Percentiles rank a stretch among this genome's conserved stretches.
Evolutionary conservation across 495 filamentous ascomycete species (phyloP).

Genomic region (Neohortaea acidophila): DNA sequence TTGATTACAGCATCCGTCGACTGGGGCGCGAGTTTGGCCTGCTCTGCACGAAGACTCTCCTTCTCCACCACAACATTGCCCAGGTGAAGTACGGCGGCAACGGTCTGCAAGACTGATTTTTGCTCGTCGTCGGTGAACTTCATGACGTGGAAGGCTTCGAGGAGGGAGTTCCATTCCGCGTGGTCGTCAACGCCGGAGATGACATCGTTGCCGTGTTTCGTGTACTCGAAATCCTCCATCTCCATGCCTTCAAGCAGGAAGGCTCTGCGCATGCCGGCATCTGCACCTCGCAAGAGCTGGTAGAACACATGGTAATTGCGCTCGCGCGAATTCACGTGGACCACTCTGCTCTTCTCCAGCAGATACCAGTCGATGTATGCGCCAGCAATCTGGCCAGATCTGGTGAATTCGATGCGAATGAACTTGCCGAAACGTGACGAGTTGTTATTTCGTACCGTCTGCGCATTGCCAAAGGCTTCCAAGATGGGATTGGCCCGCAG

Average conservation of each 20-base stretch:
- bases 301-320: constrained; percentile 98
- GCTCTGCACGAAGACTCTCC: constrained; percentile 79
- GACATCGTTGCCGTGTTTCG: constrained; percentile 71
- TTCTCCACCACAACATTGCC: constrained; percentile 82
- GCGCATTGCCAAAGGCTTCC: constrained; percentile 95
- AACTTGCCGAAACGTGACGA: constrained; percentile 99
- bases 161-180: constrained; percentile 76
- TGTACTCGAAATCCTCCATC: constrained; percentile 83
- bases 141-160: constrained; percentile 93
- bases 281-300: constrained; percentile 77
- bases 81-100: constrained; percentile 83
- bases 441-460: constrained; percentile 96
- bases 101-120: constrained; percentile 61
- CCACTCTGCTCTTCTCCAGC: constrained; percentile 89
- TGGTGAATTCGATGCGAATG: constrained; percentile 90
- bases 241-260: constrained; percentile 57
- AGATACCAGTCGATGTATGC: constrained; percentile 99
- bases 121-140: constrained; percentile 82
- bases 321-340: constrained; percentile 70
- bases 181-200: constrained; percentile 82
- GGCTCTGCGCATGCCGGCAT: constrained; percentile 51
- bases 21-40: constrained; percentile 65
- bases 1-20: constrained; percentile 54
- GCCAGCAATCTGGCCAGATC: constrained; percentile 80
- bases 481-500: constrained; percentile 93